Percentiles rank a stretch among this genome's conserved stretches.
Evolutionary conservation across 805 yeast genomes (phyloP).

Genomic region (Sungouiella thailandica): DNA sequence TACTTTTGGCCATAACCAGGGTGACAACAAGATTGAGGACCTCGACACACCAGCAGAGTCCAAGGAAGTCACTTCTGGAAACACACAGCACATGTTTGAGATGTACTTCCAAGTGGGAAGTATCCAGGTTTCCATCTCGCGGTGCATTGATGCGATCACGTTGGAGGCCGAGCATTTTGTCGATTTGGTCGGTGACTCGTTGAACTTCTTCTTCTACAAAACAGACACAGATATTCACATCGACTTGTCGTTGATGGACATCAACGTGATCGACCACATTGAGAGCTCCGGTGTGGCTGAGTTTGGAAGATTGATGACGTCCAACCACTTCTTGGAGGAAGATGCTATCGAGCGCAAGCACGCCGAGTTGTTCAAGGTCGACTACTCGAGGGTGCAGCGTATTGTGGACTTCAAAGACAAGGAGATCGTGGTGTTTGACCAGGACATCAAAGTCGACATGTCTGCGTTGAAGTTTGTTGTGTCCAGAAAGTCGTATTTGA

Average conservation of each 20-base stretch:
- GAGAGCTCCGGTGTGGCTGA: slow-evolving; percentile 59
- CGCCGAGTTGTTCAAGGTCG: slow-evolving; percentile 50
- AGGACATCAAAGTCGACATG: slow-evolving; percentile 62
- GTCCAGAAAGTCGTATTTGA: slow-evolving; percentile 72
- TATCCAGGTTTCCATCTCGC: slow-evolving; percentile 56
- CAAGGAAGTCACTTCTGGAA: slow-evolving; percentile 2
- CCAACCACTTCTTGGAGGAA: slow-evolving; percentile 41
- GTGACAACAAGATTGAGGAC: slow-evolving; percentile 16
- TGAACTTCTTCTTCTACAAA: slow-evolving; percentile 55
- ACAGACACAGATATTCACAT: slow-evolving; percentile 60
- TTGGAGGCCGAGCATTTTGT: slow-evolving; percentile 64
- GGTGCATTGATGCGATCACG: slow-evolving; percentile 60
- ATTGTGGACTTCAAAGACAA: slow-evolving; percentile 49
- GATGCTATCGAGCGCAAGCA: slow-evolving; percentile 28
- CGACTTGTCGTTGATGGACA: slow-evolving; percentile 56
- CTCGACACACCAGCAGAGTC: slow-evolving; percentile 7
- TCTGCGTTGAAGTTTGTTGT: slow-evolving; percentile 75
- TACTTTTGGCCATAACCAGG: slow-evolving; percentile 22
- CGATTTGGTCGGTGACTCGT: slow-evolving; percentile 64
- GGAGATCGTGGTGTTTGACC: slow-evolving; percentile 69
- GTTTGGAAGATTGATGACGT: slow-evolving; percentile 64
- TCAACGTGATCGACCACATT: slow-evolving; percentile 71
- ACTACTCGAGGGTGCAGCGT: slow-evolving; percentile 56
- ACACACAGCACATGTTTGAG: slow-evolving; percentile 62
- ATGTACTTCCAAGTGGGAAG: slow-evolving; percentile 63